phyloP scores from a whole-genome alignment of 208 protist genomes.

The Crithidia acanthocephali region DNA sequence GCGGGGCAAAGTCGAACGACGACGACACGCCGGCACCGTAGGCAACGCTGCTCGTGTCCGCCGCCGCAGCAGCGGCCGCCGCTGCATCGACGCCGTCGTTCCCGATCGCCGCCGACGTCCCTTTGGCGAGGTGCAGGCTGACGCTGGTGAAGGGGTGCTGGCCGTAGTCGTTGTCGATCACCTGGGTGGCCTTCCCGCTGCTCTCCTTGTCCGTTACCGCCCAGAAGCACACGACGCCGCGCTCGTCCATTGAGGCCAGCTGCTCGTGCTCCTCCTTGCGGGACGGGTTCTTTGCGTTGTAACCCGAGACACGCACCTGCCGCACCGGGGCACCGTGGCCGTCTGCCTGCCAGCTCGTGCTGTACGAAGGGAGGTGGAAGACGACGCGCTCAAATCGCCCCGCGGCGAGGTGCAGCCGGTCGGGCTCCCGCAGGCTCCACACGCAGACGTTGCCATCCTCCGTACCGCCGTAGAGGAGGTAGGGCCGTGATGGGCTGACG shows the following conservation, averaged over 20 bases:
- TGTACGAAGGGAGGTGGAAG: conserved; percentile 76
- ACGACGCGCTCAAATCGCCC: conserved; percentile 48
- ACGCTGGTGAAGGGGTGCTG: conserved; percentile 45
- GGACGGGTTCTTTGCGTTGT: conserved; percentile 52
- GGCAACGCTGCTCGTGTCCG: neutral
- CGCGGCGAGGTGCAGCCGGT: conserved; percentile 64
- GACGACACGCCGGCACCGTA: conserved; percentile 21
- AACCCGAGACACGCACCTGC: conserved; percentile 62
- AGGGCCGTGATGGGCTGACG: conserved; percentile 59
- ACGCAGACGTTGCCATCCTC: conserved; percentile 74
- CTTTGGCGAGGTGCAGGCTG: conserved; percentile 48
- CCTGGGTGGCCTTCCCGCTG: conserved; percentile 30
- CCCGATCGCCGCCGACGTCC: neutral
- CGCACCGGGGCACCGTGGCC: conserved; percentile 64
- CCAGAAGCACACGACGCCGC: conserved; percentile 68
- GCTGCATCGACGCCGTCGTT: neutral
- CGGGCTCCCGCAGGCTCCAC: conserved; percentile 83
- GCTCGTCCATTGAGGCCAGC: conserved; percentile 68
- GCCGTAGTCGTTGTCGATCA: conserved; percentile 65
- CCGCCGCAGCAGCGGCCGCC: neutral
- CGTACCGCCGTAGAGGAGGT: conserved; percentile 74
- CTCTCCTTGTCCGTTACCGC: conserved; percentile 61
- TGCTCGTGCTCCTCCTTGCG: conserved; percentile 71
- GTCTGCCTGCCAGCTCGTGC: conserved; percentile 68
- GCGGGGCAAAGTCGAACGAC: conserved; percentile 63